Evolutionary conservation across 2,329 filamentous ascomycete species (phyloP), one percentile per base, ranked within the genome.

Genomic region (Alternaria ventricosa): DNA sequence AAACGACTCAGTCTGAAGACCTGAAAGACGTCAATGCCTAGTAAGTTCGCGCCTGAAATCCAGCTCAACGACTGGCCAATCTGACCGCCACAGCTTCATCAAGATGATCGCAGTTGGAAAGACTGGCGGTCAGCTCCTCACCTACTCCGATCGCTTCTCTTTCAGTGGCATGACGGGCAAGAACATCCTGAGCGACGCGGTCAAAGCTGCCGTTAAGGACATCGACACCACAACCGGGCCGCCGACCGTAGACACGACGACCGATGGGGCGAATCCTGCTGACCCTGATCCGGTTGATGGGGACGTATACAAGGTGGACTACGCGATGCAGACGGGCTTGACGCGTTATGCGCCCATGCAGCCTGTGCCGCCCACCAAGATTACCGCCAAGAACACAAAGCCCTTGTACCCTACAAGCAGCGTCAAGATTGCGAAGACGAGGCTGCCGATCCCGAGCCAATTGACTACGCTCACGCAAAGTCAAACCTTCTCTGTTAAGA

Each of bases 131-230:
- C 85, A 83, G 5, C 81, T 88, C 20, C 86, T 84, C 60, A 88
- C 87, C 71, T 91, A 85, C 75, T 90, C 89, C 11, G 71, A 81
- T 54, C 88, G 89, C 65, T 92, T 92, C 79, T 85, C 86, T n/a
- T 80, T 91, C 56, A 82, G 82, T 11, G 85, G 84, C 69, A 91
- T 92, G 89, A 89, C 85, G 3, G 89, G 89, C 41, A 89, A 85
- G 3, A 89, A 89, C 36, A 79, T 79, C 5, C 90, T 90, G 71
- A 79, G 84, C 2, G 63, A 82, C 1, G 73, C 71, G 41, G 78
- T 86, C 50, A 69, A 72, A 23, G n/a, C 87, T 85, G 72, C 71
- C 6, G 60, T 74, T 43, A 63, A 68, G 28, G 57, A 59, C 12
- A 68, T 78, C 20, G 64, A 59, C 10, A 74, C 69, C 60, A 78